phyloP scores from a whole-genome alignment of 2,329 filamentous ascomycete genomes.

The Acephala macrosclerotiorum region DNA sequence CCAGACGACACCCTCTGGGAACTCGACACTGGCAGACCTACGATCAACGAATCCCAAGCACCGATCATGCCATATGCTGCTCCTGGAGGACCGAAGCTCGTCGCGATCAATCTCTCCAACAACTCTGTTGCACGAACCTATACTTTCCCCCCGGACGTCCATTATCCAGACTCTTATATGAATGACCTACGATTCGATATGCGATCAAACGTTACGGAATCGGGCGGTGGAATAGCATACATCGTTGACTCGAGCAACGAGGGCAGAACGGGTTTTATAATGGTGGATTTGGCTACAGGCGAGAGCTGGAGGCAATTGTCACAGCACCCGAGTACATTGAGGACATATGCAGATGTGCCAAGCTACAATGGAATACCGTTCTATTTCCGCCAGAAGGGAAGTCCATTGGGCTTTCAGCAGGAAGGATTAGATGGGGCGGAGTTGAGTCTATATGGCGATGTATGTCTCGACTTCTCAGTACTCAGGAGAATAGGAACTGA shows the following conservation, averaged over 20 bases:
- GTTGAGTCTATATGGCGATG: slow-evolving; percentile 41
- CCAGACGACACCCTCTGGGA: slow-evolving; percentile 54
- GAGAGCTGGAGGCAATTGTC: slow-evolving; percentile 50
- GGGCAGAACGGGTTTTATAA: slow-evolving; percentile 54
- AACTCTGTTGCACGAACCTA: slow-evolving; percentile 46
- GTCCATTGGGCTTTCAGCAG: slow-evolving; percentile 40
- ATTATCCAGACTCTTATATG: slow-evolving; percentile 55
- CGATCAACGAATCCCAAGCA: slow-evolving; percentile 47
- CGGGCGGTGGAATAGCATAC: slow-evolving; percentile 52
- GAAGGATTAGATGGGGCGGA: slow-evolving; percentile 46
- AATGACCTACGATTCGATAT: slow-evolving; percentile 56
- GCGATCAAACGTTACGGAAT: slow-evolving; percentile 47
- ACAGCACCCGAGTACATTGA: slow-evolving; percentile 42
- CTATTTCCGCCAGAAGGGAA: slow-evolving; percentile 40
- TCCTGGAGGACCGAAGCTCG: slow-evolving; percentile 53
- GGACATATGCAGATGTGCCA: slow-evolving; percentile 42
- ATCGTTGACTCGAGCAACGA: slow-evolving; percentile 54
- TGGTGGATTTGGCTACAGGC: slow-evolving; percentile 51
- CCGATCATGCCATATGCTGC: slow-evolving; percentile 52
- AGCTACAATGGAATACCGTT: slow-evolving; percentile 46
- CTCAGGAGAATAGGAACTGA: slow-evolving; percentile 28
- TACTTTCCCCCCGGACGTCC: slow-evolving; percentile 51
- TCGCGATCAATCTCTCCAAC: slow-evolving; percentile 51
- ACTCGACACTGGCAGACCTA: slow-evolving; percentile 53
- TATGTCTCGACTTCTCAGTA: slow-evolving; percentile 20